phyloP scores from a whole-genome alignment of 345 rosid species.

The Carallia pectinifolia region DNA sequence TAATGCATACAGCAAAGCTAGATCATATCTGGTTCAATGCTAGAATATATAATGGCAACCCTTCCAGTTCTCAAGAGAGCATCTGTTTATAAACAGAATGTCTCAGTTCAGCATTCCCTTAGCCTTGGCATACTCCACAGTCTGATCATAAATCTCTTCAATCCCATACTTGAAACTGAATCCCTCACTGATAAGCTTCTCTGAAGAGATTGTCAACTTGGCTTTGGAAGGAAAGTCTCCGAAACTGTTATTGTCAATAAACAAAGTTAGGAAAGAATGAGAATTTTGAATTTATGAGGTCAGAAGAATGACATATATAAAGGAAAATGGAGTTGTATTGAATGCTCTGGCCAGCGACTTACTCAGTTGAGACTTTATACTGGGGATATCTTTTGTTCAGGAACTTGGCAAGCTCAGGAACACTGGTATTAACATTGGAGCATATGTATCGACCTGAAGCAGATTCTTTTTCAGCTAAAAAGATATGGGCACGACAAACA shows the following conservation, averaged over 20 bases:
- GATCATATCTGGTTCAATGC: too few relatives aligned
- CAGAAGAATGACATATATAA: background rate
- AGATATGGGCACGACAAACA: slow-evolving; percentile 75
- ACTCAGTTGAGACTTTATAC: slow-evolving; percentile 64
- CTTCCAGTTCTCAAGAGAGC: too few relatives aligned
- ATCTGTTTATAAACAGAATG: too few relatives aligned
- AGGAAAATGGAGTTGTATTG: background rate
- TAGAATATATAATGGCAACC: too few relatives aligned
- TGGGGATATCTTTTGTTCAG: slow-evolving; percentile 63
- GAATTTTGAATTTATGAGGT: background rate
- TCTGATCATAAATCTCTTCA: slow-evolving; percentile 73
- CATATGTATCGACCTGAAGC: slow-evolving; percentile 81
- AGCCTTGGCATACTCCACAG: slow-evolving; percentile 48
- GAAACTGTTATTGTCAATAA: slow-evolving; percentile 40
- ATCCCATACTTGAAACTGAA: slow-evolving; percentile 67
- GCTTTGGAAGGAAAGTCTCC: slow-evolving; percentile 59
- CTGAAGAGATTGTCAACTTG: slow-evolving; percentile 62
- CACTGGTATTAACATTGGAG: slow-evolving; percentile 59
- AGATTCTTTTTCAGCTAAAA: slow-evolving; percentile 75
- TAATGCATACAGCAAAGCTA: too few relatives aligned
- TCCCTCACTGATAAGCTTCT: slow-evolving; percentile 67
- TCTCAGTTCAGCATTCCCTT: slow-evolving; percentile 45
- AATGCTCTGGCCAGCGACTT: slow-evolving; percentile 22
- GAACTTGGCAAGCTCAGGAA: slow-evolving; percentile 62
- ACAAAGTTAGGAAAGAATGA: background rate